Base-by-base conservation (phyloP, 305 asterid genomes). In the Ruellia speciosa region DNA sequence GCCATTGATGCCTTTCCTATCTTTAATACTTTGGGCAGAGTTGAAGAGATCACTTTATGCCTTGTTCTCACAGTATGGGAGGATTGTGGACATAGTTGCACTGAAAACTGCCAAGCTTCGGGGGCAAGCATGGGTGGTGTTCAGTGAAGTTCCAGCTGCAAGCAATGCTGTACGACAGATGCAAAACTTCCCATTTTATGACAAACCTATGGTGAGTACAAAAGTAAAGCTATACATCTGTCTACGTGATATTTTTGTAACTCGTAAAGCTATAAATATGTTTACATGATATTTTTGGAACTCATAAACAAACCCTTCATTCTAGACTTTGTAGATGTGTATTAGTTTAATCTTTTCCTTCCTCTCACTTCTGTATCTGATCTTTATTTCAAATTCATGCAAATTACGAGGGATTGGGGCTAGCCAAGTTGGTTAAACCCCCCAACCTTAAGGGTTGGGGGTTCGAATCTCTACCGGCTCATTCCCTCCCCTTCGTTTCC, bases 31-130 rank as follows among this genome's bases (percentile, higher is more conserved):
- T 53, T 77, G 81, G 65, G 66, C 95, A 93, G 97, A 93, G 92
- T 78, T 93, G 90, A 93, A 93, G 96, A 93, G 95, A 78, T 93
- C 97, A 61, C 95, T 93, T 63, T 93, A 93, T 70, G 92, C 94
- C 69, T 79, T 88, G 83, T 93, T 93, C 81, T 88, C 97, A 33
- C 99, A 88, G 79, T 93, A 88, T 72, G 99, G 99, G 73, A 88
- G 95, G 75, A 85, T 93, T 67, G 58, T 86, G 81, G 99, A 93
- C 68, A 75, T 93, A 56, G 97, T 93, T 70, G 94, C 99, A 7
- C 59, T 88, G 65, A 93, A 93, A 73, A 86, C 97, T 19, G 65
- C 85, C 55, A 93, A 86, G 83, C 99, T 93, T 58, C 85, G 95
- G 34, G 99, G 99, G 54, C 97, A 93, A 72, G 96, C 97, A 17